Percentiles rank a stretch among this genome's conserved stretches.
phyloP scores from a whole-genome alignment of 139 green algal species.

The Pleodorina starrii region DNA sequence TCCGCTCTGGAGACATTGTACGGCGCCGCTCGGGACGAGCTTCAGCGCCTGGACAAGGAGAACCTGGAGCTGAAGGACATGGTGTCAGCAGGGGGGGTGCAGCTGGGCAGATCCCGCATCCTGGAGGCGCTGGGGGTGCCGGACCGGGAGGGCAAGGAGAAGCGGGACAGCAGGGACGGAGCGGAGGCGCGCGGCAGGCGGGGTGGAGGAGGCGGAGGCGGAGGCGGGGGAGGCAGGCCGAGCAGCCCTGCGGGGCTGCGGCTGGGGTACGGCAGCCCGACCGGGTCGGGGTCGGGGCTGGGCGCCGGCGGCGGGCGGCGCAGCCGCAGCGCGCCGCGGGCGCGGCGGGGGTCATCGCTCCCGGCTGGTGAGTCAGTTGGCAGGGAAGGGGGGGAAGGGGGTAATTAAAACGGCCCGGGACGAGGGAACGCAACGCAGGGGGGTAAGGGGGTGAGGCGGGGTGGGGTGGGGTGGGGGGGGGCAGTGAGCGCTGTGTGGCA shows the following conservation, averaged over 20 bases:
- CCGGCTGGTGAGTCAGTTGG: not conserved
- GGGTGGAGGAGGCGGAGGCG: too few relatives aligned
- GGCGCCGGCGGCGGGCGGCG: not conserved
- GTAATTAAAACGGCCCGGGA: too few relatives aligned
- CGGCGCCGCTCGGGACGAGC: conserved; percentile 54
- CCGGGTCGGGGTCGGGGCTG: not conserved
- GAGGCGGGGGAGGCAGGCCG: too few relatives aligned
- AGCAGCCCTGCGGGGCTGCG: too few relatives aligned
- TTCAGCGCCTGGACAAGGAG: conserved; percentile 61
- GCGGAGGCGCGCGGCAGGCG: too few relatives aligned
- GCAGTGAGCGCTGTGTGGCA: too few relatives aligned
- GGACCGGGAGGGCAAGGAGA: too few relatives aligned
- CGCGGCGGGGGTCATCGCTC: not conserved
- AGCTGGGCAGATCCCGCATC: conserved; percentile 38
- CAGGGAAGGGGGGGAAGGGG: too few relatives aligned
- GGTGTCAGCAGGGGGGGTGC: not conserved
- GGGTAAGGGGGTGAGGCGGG: not conserved
- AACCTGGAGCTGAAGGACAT: conserved; percentile 65
- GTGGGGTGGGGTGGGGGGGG: too few relatives aligned
- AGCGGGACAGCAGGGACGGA: too few relatives aligned
- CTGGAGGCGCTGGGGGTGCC: conserved; percentile 37
- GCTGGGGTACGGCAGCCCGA: too few relatives aligned
- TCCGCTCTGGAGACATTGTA: conserved; percentile 55
- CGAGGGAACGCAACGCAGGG: too few relatives aligned
- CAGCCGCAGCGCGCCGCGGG: conserved; percentile 3